Percentiles rank a stretch among this genome's conserved stretches.
phyloP scores from a whole-genome alignment of 129 eudicot genomes.

The Gnaphalium uliginosum region DNA sequence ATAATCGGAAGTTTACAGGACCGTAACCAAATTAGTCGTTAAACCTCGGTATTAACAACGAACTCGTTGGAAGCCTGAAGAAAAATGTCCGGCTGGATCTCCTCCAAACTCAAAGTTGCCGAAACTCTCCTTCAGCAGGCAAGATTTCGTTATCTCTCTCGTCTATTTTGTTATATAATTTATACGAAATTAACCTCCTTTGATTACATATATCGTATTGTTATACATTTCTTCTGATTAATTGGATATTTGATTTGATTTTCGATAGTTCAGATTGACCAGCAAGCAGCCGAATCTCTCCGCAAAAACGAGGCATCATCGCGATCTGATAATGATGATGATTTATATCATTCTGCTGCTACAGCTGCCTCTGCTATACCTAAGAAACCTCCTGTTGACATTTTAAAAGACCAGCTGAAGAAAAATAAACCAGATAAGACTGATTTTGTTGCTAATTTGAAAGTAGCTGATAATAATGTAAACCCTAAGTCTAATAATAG shows the following conservation, averaged over 20 bases:
- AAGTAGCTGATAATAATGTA: constrained; percentile 26
- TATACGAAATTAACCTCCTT: not conserved
- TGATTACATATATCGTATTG: not conserved
- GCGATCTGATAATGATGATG: constrained; percentile 35
- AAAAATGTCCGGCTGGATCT: constrained; percentile 93
- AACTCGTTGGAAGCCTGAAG: not conserved
- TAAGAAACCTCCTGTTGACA: constrained; percentile 35
- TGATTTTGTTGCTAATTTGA: constrained; percentile 26
- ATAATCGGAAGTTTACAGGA: not conserved
- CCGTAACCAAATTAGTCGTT: not conserved
- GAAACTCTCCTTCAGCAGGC: constrained; percentile 80
- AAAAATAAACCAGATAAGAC: constrained; percentile 56
- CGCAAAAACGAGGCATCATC: constrained; percentile 58
- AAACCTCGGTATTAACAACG: not conserved
- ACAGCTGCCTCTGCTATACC: constrained; percentile 6
- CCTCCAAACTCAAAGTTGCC: constrained; percentile 90
- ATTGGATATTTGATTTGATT: constrained; percentile 5
- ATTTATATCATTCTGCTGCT: constrained; percentile 22
- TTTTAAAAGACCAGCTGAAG: constrained; percentile 69
- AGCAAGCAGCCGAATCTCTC: constrained; percentile 95
- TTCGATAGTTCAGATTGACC: constrained; percentile 66
- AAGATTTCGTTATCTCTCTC: not conserved
- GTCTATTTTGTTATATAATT: not conserved
- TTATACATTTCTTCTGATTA: constrained; percentile 9
- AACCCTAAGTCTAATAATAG: constrained; percentile 40